Conservation (phyloP, 345 rosid genomes). For the Tarenaya hassleriana region DNA sequence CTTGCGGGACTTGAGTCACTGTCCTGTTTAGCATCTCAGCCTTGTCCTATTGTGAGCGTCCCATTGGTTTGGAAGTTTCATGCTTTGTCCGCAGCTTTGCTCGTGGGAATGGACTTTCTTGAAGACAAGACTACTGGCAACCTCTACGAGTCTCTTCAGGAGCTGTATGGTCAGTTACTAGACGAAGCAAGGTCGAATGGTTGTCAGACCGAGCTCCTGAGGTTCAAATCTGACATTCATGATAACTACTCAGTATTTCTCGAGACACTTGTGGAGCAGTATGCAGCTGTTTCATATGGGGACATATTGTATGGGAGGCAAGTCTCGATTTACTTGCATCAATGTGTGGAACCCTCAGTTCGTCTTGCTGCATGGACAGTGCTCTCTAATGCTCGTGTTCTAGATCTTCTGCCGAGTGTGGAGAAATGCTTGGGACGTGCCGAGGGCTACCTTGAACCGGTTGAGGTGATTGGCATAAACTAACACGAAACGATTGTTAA, state of each 20-base stretch:
- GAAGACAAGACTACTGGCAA: conserved; percentile 61
- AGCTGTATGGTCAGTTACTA: conserved; percentile 56
- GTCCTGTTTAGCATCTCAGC: conserved; percentile 32
- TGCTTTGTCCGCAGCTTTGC: conserved; percentile 61
- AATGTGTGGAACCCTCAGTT: conserved; percentile 50
- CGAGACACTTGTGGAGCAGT: conserved; percentile 76
- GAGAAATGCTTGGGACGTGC: conserved; percentile 58
- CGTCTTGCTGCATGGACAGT: conserved; percentile 73
- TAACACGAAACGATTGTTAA: background rate
- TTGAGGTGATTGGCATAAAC: conserved; percentile 45
- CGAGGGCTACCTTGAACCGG: conserved; percentile 73
- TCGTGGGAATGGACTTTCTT: conserved; percentile 64
- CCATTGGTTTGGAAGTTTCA: conserved; percentile 85
- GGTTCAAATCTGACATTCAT: conserved; percentile 61
- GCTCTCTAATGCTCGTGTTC: conserved; percentile 55
- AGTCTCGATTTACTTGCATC: conserved; percentile 65
- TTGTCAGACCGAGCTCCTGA: conserved; percentile 36
- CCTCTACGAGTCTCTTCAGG: conserved; percentile 64
- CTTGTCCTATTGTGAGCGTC: conserved; percentile 46
- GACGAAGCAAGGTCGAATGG: conserved; percentile 36
- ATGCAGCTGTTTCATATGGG: conserved; percentile 75
- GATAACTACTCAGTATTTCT: conserved; percentile 66
- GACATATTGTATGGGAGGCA: conserved; percentile 68
- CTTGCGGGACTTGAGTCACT: conserved; percentile 69
- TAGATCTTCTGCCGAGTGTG: conserved; percentile 74